These are phyloP conservation scores for Furcasterigmium sp. DNA, from an alignment of 2,329 filamentous ascomycete species.

Conservation along the genomic window DNA sequence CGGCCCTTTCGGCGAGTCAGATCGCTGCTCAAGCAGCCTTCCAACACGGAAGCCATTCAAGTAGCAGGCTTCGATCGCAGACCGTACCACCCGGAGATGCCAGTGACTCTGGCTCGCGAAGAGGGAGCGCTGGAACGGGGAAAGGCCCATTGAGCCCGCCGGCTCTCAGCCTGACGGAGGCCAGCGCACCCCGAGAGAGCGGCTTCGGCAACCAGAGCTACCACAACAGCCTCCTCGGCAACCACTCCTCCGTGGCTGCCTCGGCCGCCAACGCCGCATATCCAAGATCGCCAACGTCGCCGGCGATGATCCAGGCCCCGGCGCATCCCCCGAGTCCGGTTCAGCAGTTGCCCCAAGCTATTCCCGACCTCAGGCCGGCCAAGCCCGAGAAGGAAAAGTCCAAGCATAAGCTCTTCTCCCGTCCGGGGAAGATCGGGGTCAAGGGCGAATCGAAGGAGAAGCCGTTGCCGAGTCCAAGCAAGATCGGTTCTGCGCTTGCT, in stretches of 20 bases:
- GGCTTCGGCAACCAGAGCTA: constrained; percentile 47
- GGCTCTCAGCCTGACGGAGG: constrained; percentile 58
- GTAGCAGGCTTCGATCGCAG: constrained; percentile 62
- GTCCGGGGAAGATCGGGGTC: constrained; percentile 69
- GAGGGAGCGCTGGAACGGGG: constrained; percentile 24
- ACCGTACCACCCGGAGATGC: constrained; percentile 57
- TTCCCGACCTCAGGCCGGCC: constrained; percentile 48
- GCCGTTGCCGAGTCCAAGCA: constrained; percentile 66
- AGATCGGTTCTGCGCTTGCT: constrained; percentile 62
- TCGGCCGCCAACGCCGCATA: constrained; percentile 71
- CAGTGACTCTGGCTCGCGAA: constrained; percentile 26
- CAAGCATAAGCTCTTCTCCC: constrained; percentile 77
- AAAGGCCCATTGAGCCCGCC: constrained; percentile 55
- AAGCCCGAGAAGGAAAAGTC: constrained; percentile 67
- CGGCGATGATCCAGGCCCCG: constrained; percentile 29
- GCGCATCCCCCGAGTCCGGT: constrained; percentile 25
- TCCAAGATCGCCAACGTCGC: constrained; percentile 55
- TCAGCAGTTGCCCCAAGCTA: constrained; percentile 27
- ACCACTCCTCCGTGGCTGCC: constrained; percentile 60
- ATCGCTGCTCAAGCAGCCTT: constrained; percentile 77
- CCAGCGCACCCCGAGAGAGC: constrained; percentile 54
- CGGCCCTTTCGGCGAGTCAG: constrained; percentile 59
- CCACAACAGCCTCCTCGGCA: constrained; percentile 56
- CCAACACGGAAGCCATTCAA: constrained; percentile 46
- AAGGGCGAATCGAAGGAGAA: constrained; percentile 64